Conservation (phyloP, 1,284 basidiomycete species). For the Sporisorium scitamineum region DNA sequence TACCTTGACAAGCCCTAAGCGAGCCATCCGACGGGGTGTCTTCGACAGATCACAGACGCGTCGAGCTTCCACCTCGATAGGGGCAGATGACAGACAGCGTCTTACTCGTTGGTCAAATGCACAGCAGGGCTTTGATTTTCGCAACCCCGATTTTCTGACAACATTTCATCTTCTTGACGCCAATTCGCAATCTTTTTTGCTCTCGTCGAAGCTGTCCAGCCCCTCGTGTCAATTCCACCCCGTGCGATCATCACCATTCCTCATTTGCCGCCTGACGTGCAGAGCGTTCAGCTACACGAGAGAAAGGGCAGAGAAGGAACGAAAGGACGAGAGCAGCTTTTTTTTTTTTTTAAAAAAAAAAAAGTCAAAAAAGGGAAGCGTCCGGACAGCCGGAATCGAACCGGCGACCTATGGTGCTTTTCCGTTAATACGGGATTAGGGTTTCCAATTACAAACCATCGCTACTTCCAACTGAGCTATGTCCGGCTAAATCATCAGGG, state of each 20-base stretch:
- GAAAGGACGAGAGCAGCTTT: too few relatives aligned
- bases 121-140: background rate
- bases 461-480: slow-evolving; percentile 60
- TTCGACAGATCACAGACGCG: background rate
- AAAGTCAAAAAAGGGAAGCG: slow-evolving; percentile 31
- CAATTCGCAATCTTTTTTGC: background rate
- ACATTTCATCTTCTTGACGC: background rate
- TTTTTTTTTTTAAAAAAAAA: too few relatives aligned
- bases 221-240: background rate
- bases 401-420: slow-evolving; percentile 57
- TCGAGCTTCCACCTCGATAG: background rate
- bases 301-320: background rate
- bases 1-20: background rate
- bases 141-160: background rate
- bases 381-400: slow-evolving; percentile 58
- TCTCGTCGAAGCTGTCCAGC: too few relatives aligned
- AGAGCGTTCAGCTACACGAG: background rate
- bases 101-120: background rate
- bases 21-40: too few relatives aligned
- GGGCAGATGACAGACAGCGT: background rate
- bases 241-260: background rate
- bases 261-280: too few relatives aligned
- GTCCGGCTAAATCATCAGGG: slow-evolving; percentile 21
- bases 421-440: slow-evolving; percentile 50
- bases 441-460: slow-evolving; percentile 59